These are phyloP conservation scores for Diplodia seriata DNA, from an alignment of 2,329 filamentous ascomycete genomes.

Conservation along the genomic window DNA sequence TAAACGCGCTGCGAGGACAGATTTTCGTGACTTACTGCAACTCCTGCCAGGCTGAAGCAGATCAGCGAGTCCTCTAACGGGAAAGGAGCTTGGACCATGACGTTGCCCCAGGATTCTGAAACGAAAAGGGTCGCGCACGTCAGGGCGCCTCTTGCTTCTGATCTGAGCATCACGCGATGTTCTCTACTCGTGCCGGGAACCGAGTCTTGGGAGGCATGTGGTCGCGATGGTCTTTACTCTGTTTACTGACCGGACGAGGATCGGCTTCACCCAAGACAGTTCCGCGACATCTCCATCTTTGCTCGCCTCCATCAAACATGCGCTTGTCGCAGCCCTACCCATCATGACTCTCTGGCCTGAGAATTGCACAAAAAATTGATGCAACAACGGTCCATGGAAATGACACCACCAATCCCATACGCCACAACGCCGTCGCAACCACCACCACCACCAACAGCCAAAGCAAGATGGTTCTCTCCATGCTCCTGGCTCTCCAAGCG, in stretches of 20 bases:
- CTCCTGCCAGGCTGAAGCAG: conserved; percentile 20
- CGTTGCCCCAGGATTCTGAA: conserved; percentile 11
- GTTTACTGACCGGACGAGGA: neutral
- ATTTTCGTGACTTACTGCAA: neutral
- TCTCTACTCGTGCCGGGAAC: neutral
- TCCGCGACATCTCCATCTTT: neutral
- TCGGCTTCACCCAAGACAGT: conserved; percentile 7
- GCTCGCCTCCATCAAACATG: neutral
- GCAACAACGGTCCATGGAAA: neutral
- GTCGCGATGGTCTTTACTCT: neutral
- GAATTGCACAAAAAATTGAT: conserved; percentile 25
- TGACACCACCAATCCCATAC: neutral
- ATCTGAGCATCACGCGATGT: conserved; percentile 31
- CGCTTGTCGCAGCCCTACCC: neutral
- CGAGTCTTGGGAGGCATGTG: neutral
- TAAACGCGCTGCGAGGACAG: neutral
- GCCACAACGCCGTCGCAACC: neutral
- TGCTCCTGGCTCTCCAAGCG: conserved; percentile 52
- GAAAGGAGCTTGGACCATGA: conserved; percentile 20
- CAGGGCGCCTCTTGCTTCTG: conserved; percentile 2
- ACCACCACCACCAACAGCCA: neutral
- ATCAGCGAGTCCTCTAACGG: conserved; percentile 6
- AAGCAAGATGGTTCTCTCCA: conserved; percentile 51
- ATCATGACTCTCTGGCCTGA: conserved; percentile 15
- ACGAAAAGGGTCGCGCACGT: conserved; percentile 9